Evolutionary conservation across 495 filamentous ascomycete genomes (phyloP), one percentile per base, ranked within the genome.

Genomic region (Entonaema liquescens): DNA sequence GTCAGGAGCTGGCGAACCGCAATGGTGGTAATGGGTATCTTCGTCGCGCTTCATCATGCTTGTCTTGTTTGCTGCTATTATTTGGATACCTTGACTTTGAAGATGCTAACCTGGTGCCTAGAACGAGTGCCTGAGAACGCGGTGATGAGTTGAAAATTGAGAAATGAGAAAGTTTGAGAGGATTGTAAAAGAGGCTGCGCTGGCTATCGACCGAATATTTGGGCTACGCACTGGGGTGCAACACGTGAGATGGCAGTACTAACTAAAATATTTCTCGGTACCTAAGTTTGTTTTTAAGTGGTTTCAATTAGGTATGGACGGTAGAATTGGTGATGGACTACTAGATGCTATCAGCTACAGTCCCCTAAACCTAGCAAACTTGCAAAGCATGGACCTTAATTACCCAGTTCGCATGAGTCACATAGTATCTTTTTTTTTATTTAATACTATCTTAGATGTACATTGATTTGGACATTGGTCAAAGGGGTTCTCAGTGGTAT

Each of bases 321-420:
- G 19, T 9, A 47, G 21, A 47, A 47, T 47, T 47, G 42, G 5
- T 47, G 19, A 47, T 47, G 19, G 17, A 11, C 19, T 47, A 9
- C 17, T 3, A 47, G 19, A 11, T 47, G 19, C 19, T 23, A 47
- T 47, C 42, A 47, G n/a, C 2, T 19, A 47, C 19, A 11, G 9
- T 33, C 19, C 19, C 19, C 42, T 40, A 5, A 28, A 53, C 15
- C 13, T 53, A 53, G 50, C 50, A 53, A 53, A 53, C 50, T 29
- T 29, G 50, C 28, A 29, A 28, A 53, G 50, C 50, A 53, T 53
- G 50, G 23, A 53, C 50, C 25, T 17, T 53, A 53, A 53, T 53
- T 53, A n/a, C 50, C 50, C 6, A 33, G 8, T 53, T 28, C 13
- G 28, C 25, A 28, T 21, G n/a, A 15, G 13, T 53, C 28, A 53